phyloP scores from a whole-genome alignment of 495 filamentous ascomycete species.

The Podospora tetraspora region DNA sequence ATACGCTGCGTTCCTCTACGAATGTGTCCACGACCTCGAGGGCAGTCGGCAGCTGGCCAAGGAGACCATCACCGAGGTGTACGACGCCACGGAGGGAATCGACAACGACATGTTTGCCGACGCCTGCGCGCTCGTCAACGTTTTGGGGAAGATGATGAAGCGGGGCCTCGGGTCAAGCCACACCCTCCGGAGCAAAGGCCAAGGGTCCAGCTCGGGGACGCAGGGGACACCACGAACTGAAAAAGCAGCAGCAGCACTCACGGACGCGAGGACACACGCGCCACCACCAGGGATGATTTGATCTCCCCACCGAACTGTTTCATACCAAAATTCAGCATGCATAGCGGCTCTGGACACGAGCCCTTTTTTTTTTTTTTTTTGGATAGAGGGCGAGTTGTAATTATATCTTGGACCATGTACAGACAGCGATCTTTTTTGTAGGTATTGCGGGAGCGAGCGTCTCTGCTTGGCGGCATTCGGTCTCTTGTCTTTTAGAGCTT shows the following conservation, averaged over 20 bases:
- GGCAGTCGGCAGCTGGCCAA: slow-evolving; percentile 70
- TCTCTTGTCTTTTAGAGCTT: slow-evolving; percentile 1
- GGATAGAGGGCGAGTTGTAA: background rate
- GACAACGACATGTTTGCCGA: slow-evolving; percentile 84
- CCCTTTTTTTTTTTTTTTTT: slow-evolving; percentile 1
- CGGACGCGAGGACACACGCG: slow-evolving; percentile 2
- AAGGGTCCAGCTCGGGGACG: slow-evolving; percentile 24
- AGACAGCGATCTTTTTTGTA: background rate
- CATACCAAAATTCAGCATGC: slow-evolving; percentile 3
- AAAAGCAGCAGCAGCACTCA: background rate
- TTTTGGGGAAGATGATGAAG: slow-evolving; percentile 74
- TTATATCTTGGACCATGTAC: slow-evolving; percentile 7
- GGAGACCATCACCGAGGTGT: slow-evolving; percentile 81
- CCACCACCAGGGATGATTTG: slow-evolving; percentile 32
- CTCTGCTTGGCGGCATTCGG: background rate
- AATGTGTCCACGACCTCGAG: slow-evolving; percentile 78
- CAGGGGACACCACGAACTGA: slow-evolving; percentile 25
- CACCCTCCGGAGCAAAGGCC: slow-evolving; percentile 25
- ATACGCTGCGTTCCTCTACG: slow-evolving; percentile 90
- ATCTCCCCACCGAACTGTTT: background rate
- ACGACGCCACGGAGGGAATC: slow-evolving; percentile 84
- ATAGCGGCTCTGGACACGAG: slow-evolving; percentile 14
- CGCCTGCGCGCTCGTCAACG: slow-evolving; percentile 66
- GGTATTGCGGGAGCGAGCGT: background rate
- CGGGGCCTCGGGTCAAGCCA: slow-evolving; percentile 46